Evolutionary conservation across 2,329 filamentous ascomycete genomes (phyloP), one percentile per base, ranked within the genome.

Genomic region (Claviceps fusiformis): DNA sequence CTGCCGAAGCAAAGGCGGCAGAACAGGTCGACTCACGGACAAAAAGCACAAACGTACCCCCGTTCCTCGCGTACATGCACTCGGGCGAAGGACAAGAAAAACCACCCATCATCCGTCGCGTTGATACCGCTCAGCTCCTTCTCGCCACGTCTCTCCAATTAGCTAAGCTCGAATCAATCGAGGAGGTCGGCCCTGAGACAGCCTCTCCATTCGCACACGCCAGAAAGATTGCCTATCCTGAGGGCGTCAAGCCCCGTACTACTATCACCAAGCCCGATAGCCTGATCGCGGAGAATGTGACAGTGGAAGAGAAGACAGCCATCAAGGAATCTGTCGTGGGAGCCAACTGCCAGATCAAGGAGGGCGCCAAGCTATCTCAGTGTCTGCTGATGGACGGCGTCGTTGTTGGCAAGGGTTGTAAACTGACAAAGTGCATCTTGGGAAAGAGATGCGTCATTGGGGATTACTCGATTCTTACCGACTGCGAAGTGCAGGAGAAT

Each of bases 331-430:
- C 79, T 43, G 89, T 96, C 35, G 82, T 98, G 45, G 93, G 93
- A 3, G 82, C 88, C 5, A 89, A 89, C 62, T 95, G 89, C 67
- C 85, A 87, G 63, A 92, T 98, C 60, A 83, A 85, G 59, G 83
- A 86, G 61, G 89, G 90, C n/a, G 89, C 87, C 35, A 87, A 91
- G 60, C 72, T 98, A 48, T 84, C 83, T n/a, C 81, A 91, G 60
- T 97, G 92, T 69, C 71, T 97, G 50, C 73, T 97, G 24, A 96
- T 97, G 89, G 92, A 97, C 58, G 89, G 89, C 3, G 91, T 88
- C 0, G 83, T 88, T 8, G 79, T 98, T 13, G 91, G 89, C 15
- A 87, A 89, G 63, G 85, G 86, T 47, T 91, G 86, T 65, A 89
- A 89, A 68, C 74, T 97, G 53, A 93, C 87, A 1, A 87, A 88